A percentile compares a stretch with the other conserved stretches of the same genome.
Evolutionary conservation across 1,284 basidiomycete species (phyloP).

Genomic region (Ustilago sp.): DNA sequence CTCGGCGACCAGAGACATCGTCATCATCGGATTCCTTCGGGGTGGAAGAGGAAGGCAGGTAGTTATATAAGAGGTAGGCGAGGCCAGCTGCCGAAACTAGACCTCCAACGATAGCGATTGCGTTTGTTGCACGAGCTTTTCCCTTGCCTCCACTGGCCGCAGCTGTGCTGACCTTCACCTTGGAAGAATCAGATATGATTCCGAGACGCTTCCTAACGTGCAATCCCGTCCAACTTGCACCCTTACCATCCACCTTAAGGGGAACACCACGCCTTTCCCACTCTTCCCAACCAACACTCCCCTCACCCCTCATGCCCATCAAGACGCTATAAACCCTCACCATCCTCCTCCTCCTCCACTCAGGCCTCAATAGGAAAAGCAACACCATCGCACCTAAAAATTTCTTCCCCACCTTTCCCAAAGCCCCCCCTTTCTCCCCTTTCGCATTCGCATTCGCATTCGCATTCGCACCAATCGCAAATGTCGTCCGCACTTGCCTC

Average conservation of each 20-base stretch:
- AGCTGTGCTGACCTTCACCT: not conserved
- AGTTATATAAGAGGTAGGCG: slow-evolving; percentile 39
- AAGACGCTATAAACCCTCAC: slow-evolving; percentile 14
- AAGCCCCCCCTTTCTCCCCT: not conserved
- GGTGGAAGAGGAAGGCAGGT: slow-evolving; percentile 17
- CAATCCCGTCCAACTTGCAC: slow-evolving; percentile 28
- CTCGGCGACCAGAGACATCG: slow-evolving; percentile 13
- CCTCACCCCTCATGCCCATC: not conserved
- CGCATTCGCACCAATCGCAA: slow-evolving; percentile 20
- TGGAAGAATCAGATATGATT: not conserved
- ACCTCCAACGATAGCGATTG: slow-evolving; percentile 38
- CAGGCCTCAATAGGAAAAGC: slow-evolving; percentile 32
- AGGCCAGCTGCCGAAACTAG: slow-evolving; percentile 37
- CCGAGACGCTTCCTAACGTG: slow-evolving; percentile 34
- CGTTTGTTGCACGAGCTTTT: slow-evolving; percentile 10
- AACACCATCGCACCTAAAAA: slow-evolving; percentile 19
- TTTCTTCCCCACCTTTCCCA: slow-evolving; percentile 12
- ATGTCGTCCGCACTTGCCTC: slow-evolving; percentile 18
- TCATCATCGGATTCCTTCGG: slow-evolving; percentile 35
- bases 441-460: not conserved
- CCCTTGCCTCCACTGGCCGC: slow-evolving; percentile 8
- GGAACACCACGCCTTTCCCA: slow-evolving; percentile 20
- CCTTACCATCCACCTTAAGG: not conserved
- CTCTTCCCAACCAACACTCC: slow-evolving; percentile 32
- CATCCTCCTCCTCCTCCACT: slow-evolving; percentile 32